Conservation (phyloP, 1,139 yeast species). For the Ogataea hybrid region DNA sequence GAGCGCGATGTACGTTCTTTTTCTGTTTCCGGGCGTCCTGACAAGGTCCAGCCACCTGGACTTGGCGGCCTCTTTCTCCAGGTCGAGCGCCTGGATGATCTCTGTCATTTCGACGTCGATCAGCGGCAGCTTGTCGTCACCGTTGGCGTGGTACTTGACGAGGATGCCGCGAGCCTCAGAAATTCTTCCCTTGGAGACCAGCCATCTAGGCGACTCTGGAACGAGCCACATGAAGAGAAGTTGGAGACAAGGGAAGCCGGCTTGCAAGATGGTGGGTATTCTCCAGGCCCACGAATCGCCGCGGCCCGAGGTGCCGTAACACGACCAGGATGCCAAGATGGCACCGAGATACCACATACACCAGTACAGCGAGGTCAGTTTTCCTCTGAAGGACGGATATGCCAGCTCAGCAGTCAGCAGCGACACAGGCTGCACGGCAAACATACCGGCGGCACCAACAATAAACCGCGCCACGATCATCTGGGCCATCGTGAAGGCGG, state of each 20-base stretch:
- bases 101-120: constrained; percentile 29
- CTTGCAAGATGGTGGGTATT: constrained; percentile 42
- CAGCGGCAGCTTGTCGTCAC: constrained; percentile 23
- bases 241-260: constrained; percentile 38
- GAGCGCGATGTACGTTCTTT: constrained; percentile 39
- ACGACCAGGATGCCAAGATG: constrained; percentile 52
- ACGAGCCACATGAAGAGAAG: constrained; percentile 35
- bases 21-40: constrained; percentile 35
- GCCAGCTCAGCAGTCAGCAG: constrained; percentile 40
- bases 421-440: constrained; percentile 43
- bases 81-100: constrained; percentile 35
- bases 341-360: constrained; percentile 56
- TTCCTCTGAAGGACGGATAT: constrained; percentile 43
- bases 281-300: constrained; percentile 41
- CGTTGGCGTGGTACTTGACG: constrained; percentile 31
- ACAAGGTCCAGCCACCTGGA: constrained; percentile 21
- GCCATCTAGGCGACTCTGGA: constrained; percentile 62
- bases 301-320: constrained; percentile 41
- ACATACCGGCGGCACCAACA: constrained; percentile 47
- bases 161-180: constrained; percentile 45
- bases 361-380: constrained; percentile 45
- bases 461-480: constrained; percentile 48
- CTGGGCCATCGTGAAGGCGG: constrained; percentile 41
- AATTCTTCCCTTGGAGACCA: constrained; percentile 42
- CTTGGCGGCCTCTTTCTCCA: constrained; percentile 19